phyloP scores from a whole-genome alignment of 2,329 filamentous ascomycete species.

The Davidsoniella eucalypti region DNA sequence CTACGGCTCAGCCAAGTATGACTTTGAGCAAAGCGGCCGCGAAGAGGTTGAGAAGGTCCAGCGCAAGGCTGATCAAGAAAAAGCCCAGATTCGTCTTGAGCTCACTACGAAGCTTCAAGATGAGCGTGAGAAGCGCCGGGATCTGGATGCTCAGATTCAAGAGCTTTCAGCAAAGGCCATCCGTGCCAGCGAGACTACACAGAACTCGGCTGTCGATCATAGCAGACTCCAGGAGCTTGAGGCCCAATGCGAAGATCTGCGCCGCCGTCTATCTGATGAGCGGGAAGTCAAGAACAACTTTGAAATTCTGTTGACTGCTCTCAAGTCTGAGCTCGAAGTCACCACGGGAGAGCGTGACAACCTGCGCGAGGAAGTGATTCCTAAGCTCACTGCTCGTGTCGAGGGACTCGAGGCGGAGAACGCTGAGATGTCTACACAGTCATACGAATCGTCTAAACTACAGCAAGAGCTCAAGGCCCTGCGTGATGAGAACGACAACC shows the following conservation, averaged over 20 bases:
- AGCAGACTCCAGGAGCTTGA: slow-evolving; percentile 64
- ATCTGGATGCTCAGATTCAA: slow-evolving; percentile 70
- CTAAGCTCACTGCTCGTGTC: slow-evolving; percentile 57
- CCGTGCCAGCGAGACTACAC: slow-evolving; percentile 37
- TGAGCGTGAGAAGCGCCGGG: slow-evolving; percentile 58
- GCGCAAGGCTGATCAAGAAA: slow-evolving; percentile 76
- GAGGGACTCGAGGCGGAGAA: slow-evolving; percentile 65
- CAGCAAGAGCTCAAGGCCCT: slow-evolving; percentile 69
- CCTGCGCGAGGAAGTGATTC: slow-evolving; percentile 73
- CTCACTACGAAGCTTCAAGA: slow-evolving; percentile 76
- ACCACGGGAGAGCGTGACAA: slow-evolving; percentile 83
- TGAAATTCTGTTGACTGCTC: slow-evolving; percentile 72
- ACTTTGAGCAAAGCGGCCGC: slow-evolving; percentile 38
- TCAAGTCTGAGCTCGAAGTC: slow-evolving; percentile 67
- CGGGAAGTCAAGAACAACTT: slow-evolving; percentile 80
- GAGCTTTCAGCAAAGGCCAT: slow-evolving; percentile 65
- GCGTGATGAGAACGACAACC: slow-evolving; percentile 46
- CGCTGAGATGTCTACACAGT: slow-evolving; percentile 52
- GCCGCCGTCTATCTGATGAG: slow-evolving; percentile 70
- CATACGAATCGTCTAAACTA: slow-evolving; percentile 69
- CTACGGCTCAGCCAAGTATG: slow-evolving; percentile 65
- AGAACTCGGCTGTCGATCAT: slow-evolving; percentile 38
- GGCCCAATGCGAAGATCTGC: slow-evolving; percentile 61
- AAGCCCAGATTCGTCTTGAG: slow-evolving; percentile 70
- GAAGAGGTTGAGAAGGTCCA: slow-evolving; percentile 71